These are phyloP conservation scores for Pythium brachiatum DNA, from an alignment of 352 stramenopile species.

Conservation along the genomic window DNA sequence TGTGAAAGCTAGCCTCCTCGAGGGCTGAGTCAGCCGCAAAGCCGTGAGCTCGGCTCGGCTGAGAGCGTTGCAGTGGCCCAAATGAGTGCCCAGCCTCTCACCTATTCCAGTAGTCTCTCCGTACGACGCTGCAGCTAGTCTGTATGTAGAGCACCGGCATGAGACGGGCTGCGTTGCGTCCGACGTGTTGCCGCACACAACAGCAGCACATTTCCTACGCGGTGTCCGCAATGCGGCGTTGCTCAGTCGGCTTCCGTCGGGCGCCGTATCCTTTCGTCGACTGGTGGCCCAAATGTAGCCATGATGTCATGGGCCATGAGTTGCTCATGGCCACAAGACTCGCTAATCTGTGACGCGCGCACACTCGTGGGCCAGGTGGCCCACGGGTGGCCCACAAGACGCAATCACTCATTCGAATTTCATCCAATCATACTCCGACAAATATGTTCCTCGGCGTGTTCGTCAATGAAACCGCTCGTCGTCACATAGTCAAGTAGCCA, in stretches of 20 bases:
- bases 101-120: neutral
- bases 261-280: constrained; percentile 3
- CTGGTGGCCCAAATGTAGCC: constrained; percentile 27
- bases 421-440: constrained; percentile 2
- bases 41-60: too few species aligned
- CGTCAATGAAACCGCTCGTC: constrained; percentile 7
- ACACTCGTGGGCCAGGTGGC: constrained; percentile 18
- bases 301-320: constrained; percentile 20
- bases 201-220: neutral
- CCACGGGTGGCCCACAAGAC: constrained; percentile 24
- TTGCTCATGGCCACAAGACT: constrained; percentile 12
- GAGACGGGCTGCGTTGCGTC: neutral
- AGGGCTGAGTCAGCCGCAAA: too few species aligned
- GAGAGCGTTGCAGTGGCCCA: too few species aligned
- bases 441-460: neutral
- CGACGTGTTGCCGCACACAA: neutral
- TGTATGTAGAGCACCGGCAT: neutral
- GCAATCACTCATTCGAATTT: constrained; percentile 16
- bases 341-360: neutral
- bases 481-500: constrained; percentile 8
- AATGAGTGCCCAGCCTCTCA: neutral
- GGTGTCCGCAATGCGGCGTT: neutral
- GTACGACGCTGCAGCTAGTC: neutral
- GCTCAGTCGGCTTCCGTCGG: neutral
- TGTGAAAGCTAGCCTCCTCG: too few species aligned